These are phyloP conservation scores for Aureobasidium lini DNA, from an alignment of 2,329 filamentous ascomycete genomes.

Conservation along the genomic window DNA sequence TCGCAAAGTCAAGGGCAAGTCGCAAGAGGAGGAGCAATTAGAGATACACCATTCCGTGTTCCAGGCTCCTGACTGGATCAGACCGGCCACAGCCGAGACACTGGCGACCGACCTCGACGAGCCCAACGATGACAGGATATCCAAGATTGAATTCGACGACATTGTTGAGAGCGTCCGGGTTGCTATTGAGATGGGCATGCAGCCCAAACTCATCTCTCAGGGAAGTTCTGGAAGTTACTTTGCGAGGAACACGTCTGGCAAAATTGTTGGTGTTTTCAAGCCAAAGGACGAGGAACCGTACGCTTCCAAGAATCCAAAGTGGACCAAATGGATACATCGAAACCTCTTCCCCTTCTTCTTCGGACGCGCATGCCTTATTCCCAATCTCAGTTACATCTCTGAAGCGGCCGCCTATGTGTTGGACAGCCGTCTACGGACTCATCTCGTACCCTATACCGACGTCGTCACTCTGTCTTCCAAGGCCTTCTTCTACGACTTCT, in stretches of 20 bases:
- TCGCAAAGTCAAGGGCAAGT: slow-evolving; percentile 63
- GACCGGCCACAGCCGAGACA: slow-evolving; percentile 68
- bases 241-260: slow-evolving; percentile 81
- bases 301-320: slow-evolving; percentile 93
- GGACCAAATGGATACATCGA: slow-evolving; percentile 99
- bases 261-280: slow-evolving; percentile 96
- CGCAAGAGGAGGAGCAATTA: slow-evolving; percentile 71
- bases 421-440: slow-evolving; percentile 79
- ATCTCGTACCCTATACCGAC: slow-evolving; percentile 93
- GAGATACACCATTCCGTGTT: slow-evolving; percentile 99
- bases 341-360: slow-evolving; percentile 98
- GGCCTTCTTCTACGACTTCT: slow-evolving; percentile 97
- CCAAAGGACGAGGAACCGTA: slow-evolving; percentile 99
- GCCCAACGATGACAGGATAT: slow-evolving; percentile 51
- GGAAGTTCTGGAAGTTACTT: slow-evolving; percentile 98
- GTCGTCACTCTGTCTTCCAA: slow-evolving; percentile 92
- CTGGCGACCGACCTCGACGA: slow-evolving; percentile 50
- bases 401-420: slow-evolving; percentile 96
- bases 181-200: slow-evolving; percentile 83
- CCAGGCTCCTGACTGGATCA: slow-evolving; percentile 79
- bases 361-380: slow-evolving; percentile 88
- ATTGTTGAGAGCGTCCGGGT: slow-evolving; percentile 83
- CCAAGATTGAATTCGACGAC: slow-evolving; percentile 73
- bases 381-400: slow-evolving; percentile 94
- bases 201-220: slow-evolving; percentile 93